phyloP scores from a whole-genome alignment of 2,329 filamentous ascomycete genomes.

The Fusarium sp. region DNA sequence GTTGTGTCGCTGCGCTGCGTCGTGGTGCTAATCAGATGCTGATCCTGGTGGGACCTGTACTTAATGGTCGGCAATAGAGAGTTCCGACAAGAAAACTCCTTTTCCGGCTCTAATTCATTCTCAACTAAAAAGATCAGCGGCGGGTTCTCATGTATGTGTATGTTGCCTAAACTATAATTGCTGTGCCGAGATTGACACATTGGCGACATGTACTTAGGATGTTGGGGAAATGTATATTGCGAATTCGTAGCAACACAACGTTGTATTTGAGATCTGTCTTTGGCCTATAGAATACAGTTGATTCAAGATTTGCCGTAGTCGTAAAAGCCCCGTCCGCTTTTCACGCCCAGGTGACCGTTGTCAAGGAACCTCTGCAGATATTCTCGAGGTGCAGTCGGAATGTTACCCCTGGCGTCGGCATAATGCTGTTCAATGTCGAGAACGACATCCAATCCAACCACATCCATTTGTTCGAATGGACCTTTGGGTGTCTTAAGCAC shows the following conservation, averaged over 20 bases:
- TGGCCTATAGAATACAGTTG: background rate
- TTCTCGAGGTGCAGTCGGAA: constrained; percentile 45
- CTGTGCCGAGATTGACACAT: too few relatives aligned
- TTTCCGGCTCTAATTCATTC: too few relatives aligned
- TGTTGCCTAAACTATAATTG: too few relatives aligned
- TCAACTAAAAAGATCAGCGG: too few relatives aligned
- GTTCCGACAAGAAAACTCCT: too few relatives aligned
- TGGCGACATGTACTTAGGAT: too few relatives aligned
- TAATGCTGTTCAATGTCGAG: constrained; percentile 53
- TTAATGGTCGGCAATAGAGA: too few relatives aligned
- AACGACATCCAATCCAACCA: constrained; percentile 52
- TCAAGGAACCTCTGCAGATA: constrained; percentile 46
- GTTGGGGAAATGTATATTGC: too few relatives aligned
- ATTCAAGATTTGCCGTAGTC: constrained; percentile 25
- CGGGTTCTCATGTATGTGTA: too few relatives aligned
- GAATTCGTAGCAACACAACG: too few relatives aligned
- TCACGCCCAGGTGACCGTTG: constrained; percentile 49
- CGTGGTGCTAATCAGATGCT: background rate
- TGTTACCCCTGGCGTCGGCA: constrained; percentile 45
- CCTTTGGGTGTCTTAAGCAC: constrained; percentile 52
- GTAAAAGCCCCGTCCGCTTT: constrained; percentile 52
- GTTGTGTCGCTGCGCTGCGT: background rate
- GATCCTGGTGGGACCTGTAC: background rate
- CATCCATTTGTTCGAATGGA: constrained; percentile 53
- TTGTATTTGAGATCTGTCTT: background rate